A percentile compares a stretch with the other conserved stretches of the same genome.
Conservation (phyloP, 768 basidiomycete species). For the Leccinellum luteum region DNA sequence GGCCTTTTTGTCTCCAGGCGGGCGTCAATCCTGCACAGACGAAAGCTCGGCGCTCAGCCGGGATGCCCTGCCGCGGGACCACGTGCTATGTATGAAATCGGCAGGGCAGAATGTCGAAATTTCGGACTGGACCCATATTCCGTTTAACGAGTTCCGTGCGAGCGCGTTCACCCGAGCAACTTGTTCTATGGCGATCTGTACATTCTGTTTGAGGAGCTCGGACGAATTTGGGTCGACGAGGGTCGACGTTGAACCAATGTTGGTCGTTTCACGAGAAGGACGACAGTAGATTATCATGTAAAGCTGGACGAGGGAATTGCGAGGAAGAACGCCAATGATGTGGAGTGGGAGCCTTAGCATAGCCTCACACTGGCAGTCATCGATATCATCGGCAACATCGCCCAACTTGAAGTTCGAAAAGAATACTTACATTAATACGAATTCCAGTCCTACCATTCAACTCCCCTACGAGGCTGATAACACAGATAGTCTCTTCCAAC, state of each 20-base stretch:
- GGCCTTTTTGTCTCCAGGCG: no score
- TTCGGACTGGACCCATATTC: conserved; percentile 51
- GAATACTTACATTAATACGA: no score
- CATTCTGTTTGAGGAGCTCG: conserved; percentile 57
- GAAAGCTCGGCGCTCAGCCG: no score
- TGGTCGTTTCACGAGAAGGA: conserved; percentile 26
- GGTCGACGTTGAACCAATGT: conserved; percentile 9
- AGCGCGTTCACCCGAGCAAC: conserved; percentile 47
- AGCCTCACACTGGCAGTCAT: no score
- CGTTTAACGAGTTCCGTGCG: conserved; percentile 46
- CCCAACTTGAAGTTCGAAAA: conserved; percentile 30
- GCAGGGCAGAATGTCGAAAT: not conserved
- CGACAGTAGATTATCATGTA: conserved; percentile 5
- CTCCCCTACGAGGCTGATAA: no score
- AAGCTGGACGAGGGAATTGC: conserved; percentile 12
- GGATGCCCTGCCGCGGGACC: no score
- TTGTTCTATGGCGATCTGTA: conserved; percentile 48
- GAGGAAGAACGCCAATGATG: conserved; percentile 17
- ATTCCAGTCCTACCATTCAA: no score
- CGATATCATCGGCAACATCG: no score
- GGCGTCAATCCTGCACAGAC: no score
- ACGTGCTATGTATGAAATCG: no score
- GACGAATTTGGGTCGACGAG: conserved; percentile 55
- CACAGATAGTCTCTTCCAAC: no score
- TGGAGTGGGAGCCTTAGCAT: no score